Percentiles rank a stretch among this genome's conserved stretches.
These are phyloP conservation scores for Pogostemon cablin DNA, from an alignment of 257 asterid genomes.

Conservation along the genomic window DNA sequence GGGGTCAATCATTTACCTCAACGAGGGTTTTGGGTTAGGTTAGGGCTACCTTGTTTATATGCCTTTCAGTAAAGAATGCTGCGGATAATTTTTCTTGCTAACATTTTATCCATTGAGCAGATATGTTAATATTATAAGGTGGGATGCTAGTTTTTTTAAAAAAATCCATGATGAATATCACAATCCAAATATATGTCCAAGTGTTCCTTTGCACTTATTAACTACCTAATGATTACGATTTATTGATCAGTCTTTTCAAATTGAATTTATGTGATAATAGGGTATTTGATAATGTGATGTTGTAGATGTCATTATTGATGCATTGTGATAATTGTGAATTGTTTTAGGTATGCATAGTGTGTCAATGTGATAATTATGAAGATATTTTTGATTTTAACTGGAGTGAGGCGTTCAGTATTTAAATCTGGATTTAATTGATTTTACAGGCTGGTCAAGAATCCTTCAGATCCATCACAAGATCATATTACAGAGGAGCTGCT, in stretches of 20 bases:
- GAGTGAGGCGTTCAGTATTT: constrained; percentile 3
- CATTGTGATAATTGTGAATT: not conserved
- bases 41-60: no score
- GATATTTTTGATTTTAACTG: constrained; percentile 6
- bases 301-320: constrained; percentile 4
- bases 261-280: constrained; percentile 7
- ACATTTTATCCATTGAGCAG: not conserved
- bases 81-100: not conserved
- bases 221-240: not conserved
- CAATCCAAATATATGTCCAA: constrained; percentile 7
- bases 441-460: constrained; percentile 69
- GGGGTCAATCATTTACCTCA: no score
- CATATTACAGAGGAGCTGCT: constrained; percentile 69
- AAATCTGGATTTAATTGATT: constrained; percentile 21
- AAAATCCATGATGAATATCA: constrained; percentile 7
- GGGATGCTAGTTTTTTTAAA: not conserved
- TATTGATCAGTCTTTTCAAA: not conserved
- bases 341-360: constrained; percentile 18
- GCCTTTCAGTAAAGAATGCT: not conserved
- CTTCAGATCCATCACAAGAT: constrained; percentile 63
- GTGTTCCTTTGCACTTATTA: constrained; percentile 12
- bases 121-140: not conserved
- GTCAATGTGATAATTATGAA: not conserved
- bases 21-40: no score
- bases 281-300: not conserved